A percentile compares a stretch with the other conserved stretches of the same genome.
Evolutionary conservation across 257 asterid species (phyloP).

Genomic region (Solanum sparsipilum): DNA sequence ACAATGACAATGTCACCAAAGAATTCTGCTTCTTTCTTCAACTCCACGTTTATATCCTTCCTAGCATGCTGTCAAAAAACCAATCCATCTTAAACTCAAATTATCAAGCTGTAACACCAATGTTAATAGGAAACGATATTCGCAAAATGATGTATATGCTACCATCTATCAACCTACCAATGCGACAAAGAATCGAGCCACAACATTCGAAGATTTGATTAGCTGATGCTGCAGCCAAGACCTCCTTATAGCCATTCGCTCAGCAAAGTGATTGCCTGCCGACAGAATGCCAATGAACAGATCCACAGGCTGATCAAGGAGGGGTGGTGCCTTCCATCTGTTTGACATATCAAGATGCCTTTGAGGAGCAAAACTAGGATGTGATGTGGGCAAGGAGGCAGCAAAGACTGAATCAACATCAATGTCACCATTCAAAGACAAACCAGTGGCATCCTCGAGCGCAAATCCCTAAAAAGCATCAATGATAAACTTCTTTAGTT

Average conservation of each 20-base stretch:
- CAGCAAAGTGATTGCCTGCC: conserved; percentile 95
- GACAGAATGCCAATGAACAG: conserved; percentile 89
- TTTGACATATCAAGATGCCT: conserved; percentile 74
- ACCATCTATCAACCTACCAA: conserved; percentile 42
- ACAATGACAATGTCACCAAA: conserved; percentile 86
- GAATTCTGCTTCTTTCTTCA: conserved; percentile 84
- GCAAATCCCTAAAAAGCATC: conserved; percentile 60
- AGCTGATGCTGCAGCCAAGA: conserved; percentile 91
- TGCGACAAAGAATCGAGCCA: conserved; percentile 91
- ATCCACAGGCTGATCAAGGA: conserved; percentile 47
- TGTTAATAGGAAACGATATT: not conserved
- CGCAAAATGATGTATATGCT: not conserved
- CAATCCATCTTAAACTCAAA: not conserved
- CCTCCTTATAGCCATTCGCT: conserved; percentile 88
- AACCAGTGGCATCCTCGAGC: conserved; percentile 95
- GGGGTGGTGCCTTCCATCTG: conserved; percentile 77
- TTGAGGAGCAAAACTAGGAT: conserved; percentile 92
- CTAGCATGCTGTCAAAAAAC: conserved; percentile 48
- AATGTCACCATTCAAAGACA: conserved; percentile 67
- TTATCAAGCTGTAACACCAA: not conserved
- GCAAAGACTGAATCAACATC: conserved; percentile 68
- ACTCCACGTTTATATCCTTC: conserved; percentile 68
- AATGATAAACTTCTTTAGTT: not conserved
- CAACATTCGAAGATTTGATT: conserved; percentile 59
- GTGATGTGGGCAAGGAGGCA: conserved; percentile 82